These are phyloP conservation scores for Hydnum rufescens DNA, from an alignment of 768 basidiomycete species.

Conservation along the genomic window DNA sequence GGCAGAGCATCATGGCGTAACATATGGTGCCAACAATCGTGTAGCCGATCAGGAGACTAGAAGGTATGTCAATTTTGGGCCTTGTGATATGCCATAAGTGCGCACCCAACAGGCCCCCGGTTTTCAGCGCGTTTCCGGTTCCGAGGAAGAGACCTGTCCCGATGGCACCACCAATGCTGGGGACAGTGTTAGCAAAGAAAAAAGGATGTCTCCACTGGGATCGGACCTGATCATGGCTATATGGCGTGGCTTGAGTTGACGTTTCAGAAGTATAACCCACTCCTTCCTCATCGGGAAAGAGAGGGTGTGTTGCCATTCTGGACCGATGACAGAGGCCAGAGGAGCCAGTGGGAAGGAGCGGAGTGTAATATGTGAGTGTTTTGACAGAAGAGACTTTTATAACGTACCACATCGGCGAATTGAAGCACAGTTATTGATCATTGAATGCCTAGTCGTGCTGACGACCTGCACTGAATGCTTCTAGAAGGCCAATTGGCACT, in stretches of 20 bases:
- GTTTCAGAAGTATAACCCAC: too few relatives aligned
- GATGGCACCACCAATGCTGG: slow-evolving; percentile 6
- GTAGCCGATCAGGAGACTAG: slow-evolving; percentile 7
- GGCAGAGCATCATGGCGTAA: slow-evolving; percentile 33
- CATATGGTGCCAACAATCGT: slow-evolving; percentile 14
- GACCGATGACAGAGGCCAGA: too few relatives aligned
- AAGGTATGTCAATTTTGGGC: background rate
- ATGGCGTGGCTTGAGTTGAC: background rate
- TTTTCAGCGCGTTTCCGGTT: slow-evolving; percentile 3
- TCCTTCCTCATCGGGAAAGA: too few relatives aligned
- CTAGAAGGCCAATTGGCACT: too few relatives aligned
- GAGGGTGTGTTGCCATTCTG: too few relatives aligned
- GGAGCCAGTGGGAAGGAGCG: too few relatives aligned
- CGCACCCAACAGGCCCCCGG: slow-evolving; percentile 11
- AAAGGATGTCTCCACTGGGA: background rate
- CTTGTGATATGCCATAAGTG: background rate
- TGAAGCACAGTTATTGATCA: too few relatives aligned
- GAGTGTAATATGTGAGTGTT: too few relatives aligned
- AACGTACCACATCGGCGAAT: too few relatives aligned
- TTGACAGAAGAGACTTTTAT: too few relatives aligned
- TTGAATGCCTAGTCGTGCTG: too few relatives aligned
- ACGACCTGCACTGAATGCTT: too few relatives aligned
- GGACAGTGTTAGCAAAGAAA: background rate
- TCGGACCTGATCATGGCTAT: background rate
- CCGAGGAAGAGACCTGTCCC: slow-evolving; percentile 11